A percentile compares a stretch with the other conserved stretches of the same genome.
These are phyloP conservation scores for Neurospora sp. DNA, from an alignment of 495 filamentous ascomycete genomes.

Conservation along the genomic window DNA sequence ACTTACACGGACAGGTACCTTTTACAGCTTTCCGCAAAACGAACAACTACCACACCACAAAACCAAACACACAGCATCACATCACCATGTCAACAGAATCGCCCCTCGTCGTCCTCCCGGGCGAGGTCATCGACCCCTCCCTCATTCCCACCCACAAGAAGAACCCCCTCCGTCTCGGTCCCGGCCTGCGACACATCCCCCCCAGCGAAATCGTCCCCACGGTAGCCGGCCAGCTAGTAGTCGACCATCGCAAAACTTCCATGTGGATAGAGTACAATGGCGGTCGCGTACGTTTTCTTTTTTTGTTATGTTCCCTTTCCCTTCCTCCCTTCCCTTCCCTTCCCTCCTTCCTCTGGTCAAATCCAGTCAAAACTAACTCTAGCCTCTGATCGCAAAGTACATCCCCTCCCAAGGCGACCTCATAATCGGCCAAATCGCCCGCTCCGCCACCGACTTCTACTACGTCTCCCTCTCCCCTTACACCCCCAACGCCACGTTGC, in stretches of 20 bases:
- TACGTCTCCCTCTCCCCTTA: constrained; percentile 50
- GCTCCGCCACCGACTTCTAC: constrained; percentile 64
- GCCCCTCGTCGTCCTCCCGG: constrained; percentile 57
- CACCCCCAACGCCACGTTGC: constrained; percentile 63
- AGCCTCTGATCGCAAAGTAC: constrained; percentile 33
- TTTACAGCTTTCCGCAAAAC: background rate
- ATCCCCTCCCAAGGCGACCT: constrained; percentile 67
- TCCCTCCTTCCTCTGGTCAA: background rate
- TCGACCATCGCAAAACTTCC: constrained; percentile 67
- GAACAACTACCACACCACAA: constrained; percentile 1
- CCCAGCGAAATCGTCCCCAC: constrained; percentile 62
- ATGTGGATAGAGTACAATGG: constrained; percentile 65
- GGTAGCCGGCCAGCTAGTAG: constrained; percentile 66
- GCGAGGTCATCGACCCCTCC: constrained; percentile 57
- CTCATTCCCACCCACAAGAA: constrained; percentile 55
- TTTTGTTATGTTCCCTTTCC: background rate
- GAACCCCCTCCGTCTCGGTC: constrained; percentile 69
- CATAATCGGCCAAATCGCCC: constrained; percentile 74
- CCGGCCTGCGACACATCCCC: constrained; percentile 67
- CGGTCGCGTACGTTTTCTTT: constrained; percentile 42
- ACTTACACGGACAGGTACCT: background rate
- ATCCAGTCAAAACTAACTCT: background rate
- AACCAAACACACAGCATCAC: background rate
- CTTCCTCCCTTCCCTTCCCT: background rate
- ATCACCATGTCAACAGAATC: constrained; percentile 38